These are phyloP conservation scores for Pythium aristosporum DNA, from an alignment of 352 stramenopile genomes.

Conservation along the genomic window DNA sequence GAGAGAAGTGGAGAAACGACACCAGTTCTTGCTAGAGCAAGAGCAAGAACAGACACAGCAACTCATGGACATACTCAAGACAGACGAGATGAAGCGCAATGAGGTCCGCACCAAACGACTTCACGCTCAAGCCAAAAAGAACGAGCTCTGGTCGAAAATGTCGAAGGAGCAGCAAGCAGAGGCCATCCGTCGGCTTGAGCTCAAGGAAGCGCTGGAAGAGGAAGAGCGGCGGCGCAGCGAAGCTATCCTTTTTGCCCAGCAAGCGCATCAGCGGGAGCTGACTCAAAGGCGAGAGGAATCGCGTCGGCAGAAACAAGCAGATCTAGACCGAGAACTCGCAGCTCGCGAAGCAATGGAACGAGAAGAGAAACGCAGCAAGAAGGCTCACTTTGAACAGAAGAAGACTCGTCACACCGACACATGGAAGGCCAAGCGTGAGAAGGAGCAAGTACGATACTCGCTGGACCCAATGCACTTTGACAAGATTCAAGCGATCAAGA, in stretches of 20 bases:
- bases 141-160: conserved; percentile 28
- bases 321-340: conserved; percentile 34
- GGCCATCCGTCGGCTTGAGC: conserved; percentile 20
- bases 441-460: conserved; percentile 41
- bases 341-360: conserved; percentile 39
- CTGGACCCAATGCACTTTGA: conserved; percentile 59
- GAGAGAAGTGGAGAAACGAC: conserved; percentile 36
- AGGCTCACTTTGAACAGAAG: conserved; percentile 38
- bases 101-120: conserved; percentile 34
- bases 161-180: conserved; percentile 34
- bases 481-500: conserved; percentile 37
- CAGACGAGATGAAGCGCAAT: conserved; percentile 29
- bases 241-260: background rate
- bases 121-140: conserved; percentile 26
- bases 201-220: conserved; percentile 20
- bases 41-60: conserved; percentile 33
- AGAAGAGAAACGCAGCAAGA: conserved; percentile 39
- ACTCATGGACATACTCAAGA: conserved; percentile 25
- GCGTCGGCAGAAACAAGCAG: conserved; percentile 34
- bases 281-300: conserved; percentile 26
- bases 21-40: conserved; percentile 35
- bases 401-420: conserved; percentile 35
- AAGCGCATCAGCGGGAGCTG: conserved; percentile 26
- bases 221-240: conserved; percentile 18
- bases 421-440: conserved; percentile 53